These are phyloP conservation scores for Stylonectria norvegica DNA, from an alignment of 2,329 filamentous ascomycete genomes.

Conservation along the genomic window DNA sequence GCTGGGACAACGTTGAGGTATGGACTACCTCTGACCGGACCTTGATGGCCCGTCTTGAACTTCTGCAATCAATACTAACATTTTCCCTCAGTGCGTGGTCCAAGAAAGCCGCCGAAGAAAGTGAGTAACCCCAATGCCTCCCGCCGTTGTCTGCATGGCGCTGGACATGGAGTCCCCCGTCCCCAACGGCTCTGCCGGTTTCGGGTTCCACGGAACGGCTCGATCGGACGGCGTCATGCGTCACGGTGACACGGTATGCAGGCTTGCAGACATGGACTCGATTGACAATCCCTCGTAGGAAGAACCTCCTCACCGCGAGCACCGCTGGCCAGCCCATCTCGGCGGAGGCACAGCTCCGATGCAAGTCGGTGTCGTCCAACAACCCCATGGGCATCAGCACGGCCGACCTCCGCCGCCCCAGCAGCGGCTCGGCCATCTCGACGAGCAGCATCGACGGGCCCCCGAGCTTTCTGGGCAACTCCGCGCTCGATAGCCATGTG, in stretches of 20 bases:
- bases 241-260: too few relatives aligned
- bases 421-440: constrained; percentile 34
- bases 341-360: constrained; percentile 45
- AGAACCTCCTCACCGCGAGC: constrained; percentile 41
- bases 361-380: constrained; percentile 36
- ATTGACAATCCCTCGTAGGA: constrained; percentile 35
- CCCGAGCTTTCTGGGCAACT: constrained; percentile 25
- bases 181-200: constrained; percentile 2
- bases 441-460: constrained; percentile 29
- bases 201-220: constrained; percentile 10
- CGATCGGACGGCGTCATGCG: constrained; percentile 15
- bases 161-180: constrained; percentile 5
- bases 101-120: constrained; percentile 83
- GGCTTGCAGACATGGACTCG: constrained; percentile 8
- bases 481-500: constrained; percentile 40
- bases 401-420: constrained; percentile 39
- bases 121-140: constrained; percentile 51
- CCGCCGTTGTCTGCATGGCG: constrained; percentile 11
- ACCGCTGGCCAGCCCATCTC: constrained; percentile 33
- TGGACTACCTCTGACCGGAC: constrained; percentile 11
- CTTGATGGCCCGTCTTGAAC: constrained; percentile 10
- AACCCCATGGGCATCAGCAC: constrained; percentile 26
- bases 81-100: constrained; percentile 54
- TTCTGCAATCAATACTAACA: constrained; percentile 15
- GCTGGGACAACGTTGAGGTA: constrained; percentile 70